Conservation (phyloP, 345 rosid species). For the Excoecaria cochinchinensis region DNA sequence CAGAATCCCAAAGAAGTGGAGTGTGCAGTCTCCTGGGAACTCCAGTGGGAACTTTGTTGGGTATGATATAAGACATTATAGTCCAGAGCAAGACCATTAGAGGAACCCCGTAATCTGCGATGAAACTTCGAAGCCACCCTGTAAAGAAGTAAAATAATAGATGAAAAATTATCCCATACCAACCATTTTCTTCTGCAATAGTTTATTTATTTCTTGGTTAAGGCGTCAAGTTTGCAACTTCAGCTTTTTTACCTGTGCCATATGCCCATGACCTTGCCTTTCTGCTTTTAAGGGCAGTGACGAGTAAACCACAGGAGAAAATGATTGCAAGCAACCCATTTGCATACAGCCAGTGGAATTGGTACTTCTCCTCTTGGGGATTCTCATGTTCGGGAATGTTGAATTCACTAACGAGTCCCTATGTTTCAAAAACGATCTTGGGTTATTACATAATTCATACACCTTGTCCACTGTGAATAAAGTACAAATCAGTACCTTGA, state of each 20-base stretch:
- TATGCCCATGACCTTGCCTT: constrained; percentile 68
- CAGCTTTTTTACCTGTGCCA: constrained; percentile 42
- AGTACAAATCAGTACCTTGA: constrained; percentile 45
- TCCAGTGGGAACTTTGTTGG: constrained; percentile 42
- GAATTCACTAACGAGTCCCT: constrained; percentile 74
- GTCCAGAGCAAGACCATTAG: constrained; percentile 74
- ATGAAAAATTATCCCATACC: not conserved
- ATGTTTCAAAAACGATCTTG: constrained; percentile 16
- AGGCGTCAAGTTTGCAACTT: not conserved
- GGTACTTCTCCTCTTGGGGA: constrained; percentile 39
- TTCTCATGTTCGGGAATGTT: constrained; percentile 38
- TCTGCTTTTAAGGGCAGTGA: constrained; percentile 59
- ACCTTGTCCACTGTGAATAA: not conserved
- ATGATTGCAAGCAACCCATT: constrained; percentile 75
- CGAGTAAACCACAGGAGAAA: constrained; percentile 58
- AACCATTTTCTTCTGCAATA: not conserved
- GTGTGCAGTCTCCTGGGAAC: constrained; percentile 71
- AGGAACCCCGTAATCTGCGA: constrained; percentile 84
- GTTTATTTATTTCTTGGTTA: not conserved
- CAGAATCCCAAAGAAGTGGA: constrained; percentile 86
- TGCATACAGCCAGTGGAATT: constrained; percentile 55
- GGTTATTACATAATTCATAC: not conserved
- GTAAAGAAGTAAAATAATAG: constrained; percentile 1
- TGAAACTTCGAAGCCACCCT: constrained; percentile 69
- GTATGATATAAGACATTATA: constrained; percentile 50